phyloP scores from a whole-genome alignment of 495 filamentous ascomycete genomes.

The Amorphotheca resinae region DNA sequence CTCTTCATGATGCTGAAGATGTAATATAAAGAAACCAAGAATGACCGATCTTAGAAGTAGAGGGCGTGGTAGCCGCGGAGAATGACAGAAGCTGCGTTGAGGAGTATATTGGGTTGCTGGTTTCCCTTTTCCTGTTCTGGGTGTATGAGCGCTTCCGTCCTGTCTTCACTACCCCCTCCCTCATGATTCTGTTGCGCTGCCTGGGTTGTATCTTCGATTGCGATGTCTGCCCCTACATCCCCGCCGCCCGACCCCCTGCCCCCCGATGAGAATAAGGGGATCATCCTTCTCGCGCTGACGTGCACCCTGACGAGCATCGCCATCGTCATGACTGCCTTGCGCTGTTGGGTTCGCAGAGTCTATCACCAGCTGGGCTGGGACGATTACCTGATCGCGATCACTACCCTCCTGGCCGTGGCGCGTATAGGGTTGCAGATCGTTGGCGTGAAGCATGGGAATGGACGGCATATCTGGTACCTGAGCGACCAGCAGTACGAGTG shows the following conservation, averaged over 20 bases:
- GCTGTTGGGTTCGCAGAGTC: not conserved
- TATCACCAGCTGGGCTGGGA: not conserved
- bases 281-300: not conserved
- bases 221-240: too few relatives aligned
- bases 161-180: not conserved
- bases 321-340: not conserved
- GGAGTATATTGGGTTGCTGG: too few relatives aligned
- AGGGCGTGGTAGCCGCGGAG: too few relatives aligned
- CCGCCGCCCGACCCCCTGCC: not conserved
- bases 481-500: not conserved
- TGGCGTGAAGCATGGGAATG: conserved; percentile 16
- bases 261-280: not conserved
- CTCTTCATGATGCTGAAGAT: too few relatives aligned
- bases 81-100: too few relatives aligned
- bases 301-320: not conserved
- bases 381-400: not conserved
- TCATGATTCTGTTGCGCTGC: not conserved
- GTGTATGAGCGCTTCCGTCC: conserved; percentile 1
- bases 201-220: too few relatives aligned
- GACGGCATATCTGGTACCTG: conserved; percentile 20
- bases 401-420: not conserved
- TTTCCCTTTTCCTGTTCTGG: too few relatives aligned
- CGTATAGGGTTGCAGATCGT: conserved; percentile 12
- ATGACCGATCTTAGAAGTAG: too few relatives aligned
- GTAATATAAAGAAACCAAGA: too few relatives aligned